Percentiles rank a stretch among this genome's conserved stretches.
Evolutionary conservation across 176 grass and related monocot species (phyloP).

Genomic region (Aechmea fasciata): DNA sequence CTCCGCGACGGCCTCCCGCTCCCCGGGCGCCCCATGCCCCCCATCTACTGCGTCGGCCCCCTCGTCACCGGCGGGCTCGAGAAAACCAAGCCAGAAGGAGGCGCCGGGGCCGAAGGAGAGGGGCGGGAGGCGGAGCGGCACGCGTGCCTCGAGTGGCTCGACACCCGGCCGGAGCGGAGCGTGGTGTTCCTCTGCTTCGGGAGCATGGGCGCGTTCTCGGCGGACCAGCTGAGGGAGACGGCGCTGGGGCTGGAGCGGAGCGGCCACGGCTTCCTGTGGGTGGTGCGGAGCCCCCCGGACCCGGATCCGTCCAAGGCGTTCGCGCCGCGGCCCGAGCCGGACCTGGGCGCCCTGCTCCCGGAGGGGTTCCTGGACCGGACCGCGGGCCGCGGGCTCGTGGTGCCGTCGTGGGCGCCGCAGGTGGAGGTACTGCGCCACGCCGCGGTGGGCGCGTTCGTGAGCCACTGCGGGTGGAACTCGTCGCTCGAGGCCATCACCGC

Average conservation of each 20-base stretch:
- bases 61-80: conserved; percentile 19
- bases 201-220: conserved; percentile 13
- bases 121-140: not conserved
- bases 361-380: conserved; percentile 29
- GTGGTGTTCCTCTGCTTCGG: conserved; percentile 26
- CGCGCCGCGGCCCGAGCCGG: not conserved
- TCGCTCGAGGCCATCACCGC: conserved; percentile 3
- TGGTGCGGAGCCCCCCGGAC: not conserved
- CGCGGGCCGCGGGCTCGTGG: conserved; percentile 13
- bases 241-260: conserved; percentile 18
- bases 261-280: conserved; percentile 24
- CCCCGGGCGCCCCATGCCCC: conserved; percentile 15
- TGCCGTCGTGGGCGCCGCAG: conserved; percentile 34
- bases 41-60: conserved; percentile 42
- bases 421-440: conserved; percentile 17
- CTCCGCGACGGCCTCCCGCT: conserved; percentile 22
- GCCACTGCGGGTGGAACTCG: conserved; percentile 26
- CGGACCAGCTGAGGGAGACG: conserved; percentile 19
- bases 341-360: conserved; percentile 15
- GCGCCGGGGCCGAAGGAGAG: not conserved
- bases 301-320: not conserved
- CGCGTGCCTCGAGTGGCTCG: conserved; percentile 19
- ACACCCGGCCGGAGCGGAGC: conserved; percentile 8
- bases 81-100: conserved; percentile 9
- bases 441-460: conserved; percentile 24